Base-by-base conservation (phyloP, 1,284 basidiomycete species). In the Leucoagaricus sp. region DNA sequence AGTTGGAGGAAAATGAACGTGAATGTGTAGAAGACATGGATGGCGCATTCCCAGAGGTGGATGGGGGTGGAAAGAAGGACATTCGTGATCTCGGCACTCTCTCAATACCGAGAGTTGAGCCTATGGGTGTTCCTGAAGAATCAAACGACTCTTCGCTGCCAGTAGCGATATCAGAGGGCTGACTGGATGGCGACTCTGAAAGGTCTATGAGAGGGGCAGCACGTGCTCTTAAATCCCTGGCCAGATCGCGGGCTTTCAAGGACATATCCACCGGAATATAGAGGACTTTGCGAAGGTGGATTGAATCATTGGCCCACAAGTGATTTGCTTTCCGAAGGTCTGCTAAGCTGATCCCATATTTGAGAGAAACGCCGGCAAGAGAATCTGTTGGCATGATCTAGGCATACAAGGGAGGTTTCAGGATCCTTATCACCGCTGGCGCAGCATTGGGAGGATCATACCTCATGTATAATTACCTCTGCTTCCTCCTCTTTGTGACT, bases 261-360 rank as follows among this genome's bases (percentile, higher is more conserved):
- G 75, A 74, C 44, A 72, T 67, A n/a, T 77, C 73, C 26, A 87
- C 63, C 1, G 94, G 94, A 57, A 97, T 89, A 65, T 91, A 87
- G 42, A 98, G 82, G 7, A 85, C 78, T 41, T 86, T 86, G 38
- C 94, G 88, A 33, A 94, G 80, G 70, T 96, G 92, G 48, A 98
- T 89, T 0, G 92, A 82, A 68, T 97, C 95, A 13, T 90, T 89
- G 1, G 91, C 72, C 94, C 94, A 97, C 4, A 98, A 77, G 61
- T 94, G 92, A 72, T 98, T 98, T 40, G 86, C 86, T 62, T 85
- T 82, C 46, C 94, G 86, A 12, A 98, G 78, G n/a, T 89, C 86
- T 12, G 91, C 80, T 48, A 96, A 76, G 8, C 87, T 82, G 54
- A 95, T 88, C 3, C 92, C 93, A 68, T 96, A 96, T 63, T 87